Conservation (phyloP, 2,329 filamentous ascomycete species). For the Ampelomyces quisqualis region DNA sequence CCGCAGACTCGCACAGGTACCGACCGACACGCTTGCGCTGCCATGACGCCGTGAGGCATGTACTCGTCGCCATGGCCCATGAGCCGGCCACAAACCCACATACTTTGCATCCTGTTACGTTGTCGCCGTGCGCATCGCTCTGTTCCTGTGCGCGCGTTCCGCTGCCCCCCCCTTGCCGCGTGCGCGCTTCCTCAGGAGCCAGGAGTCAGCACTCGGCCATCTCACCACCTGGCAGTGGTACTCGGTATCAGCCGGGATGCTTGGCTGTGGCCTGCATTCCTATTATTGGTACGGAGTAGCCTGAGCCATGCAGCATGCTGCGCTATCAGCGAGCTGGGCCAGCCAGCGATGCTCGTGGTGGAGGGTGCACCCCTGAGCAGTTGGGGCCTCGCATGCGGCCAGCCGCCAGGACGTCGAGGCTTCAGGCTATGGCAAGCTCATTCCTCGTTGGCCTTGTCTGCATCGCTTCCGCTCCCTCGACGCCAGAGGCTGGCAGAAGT, state of each 20-base stretch:
- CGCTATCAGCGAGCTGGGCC: too few relatives aligned
- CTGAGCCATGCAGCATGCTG: too few relatives aligned
- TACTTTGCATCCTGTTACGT: not conserved
- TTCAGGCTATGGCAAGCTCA: constrained; percentile 25
- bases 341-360: constrained; percentile 3
- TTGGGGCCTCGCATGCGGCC: constrained; percentile 8
- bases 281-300: constrained; percentile 17
- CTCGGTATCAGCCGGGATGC: too few relatives aligned
- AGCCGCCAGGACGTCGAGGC: constrained; percentile 12
- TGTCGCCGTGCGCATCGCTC: not conserved
- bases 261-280: constrained; percentile 12
- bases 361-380: constrained; percentile 8
- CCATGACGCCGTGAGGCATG: not conserved
- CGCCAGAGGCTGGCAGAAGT: constrained; percentile 1
- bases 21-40: constrained; percentile 1
- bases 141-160: not conserved
- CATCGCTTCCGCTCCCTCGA: not conserved
- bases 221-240: constrained; percentile 13
- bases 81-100: too few relatives aligned
- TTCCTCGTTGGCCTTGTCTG: not conserved
- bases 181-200: not conserved
- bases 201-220: constrained; percentile 16
- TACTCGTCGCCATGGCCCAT: not conserved
- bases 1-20: constrained; percentile 22
- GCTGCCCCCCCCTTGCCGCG: not conserved